Conservation (phyloP, 2,329 filamentous ascomycete species). For the Scolecobasidium constrictum region DNA sequence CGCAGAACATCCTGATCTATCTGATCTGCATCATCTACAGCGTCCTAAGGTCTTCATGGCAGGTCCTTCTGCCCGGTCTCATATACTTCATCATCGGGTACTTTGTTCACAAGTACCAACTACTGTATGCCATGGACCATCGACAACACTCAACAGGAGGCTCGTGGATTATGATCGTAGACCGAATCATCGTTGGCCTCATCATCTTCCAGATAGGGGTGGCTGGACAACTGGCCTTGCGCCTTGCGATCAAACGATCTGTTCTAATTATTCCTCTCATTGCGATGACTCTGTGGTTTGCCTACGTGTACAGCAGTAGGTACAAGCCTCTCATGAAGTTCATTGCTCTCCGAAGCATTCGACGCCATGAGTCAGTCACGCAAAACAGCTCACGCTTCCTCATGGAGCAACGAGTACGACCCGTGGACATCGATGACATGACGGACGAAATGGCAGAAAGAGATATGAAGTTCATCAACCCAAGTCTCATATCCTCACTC, state of each 20-base stretch:
- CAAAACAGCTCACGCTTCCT: slow-evolving; percentile 32
- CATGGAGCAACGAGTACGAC: slow-evolving; percentile 18
- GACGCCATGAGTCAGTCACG: slow-evolving; percentile 41
- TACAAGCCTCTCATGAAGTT: slow-evolving; percentile 87
- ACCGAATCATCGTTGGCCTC: slow-evolving; percentile 76
- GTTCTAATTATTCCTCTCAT: slow-evolving; percentile 66
- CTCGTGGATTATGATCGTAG: slow-evolving; percentile 95
- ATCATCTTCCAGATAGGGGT: slow-evolving; percentile 86
- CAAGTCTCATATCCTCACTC: slow-evolving; percentile 58
- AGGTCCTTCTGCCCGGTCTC: slow-evolving; percentile 71
- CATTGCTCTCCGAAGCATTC: slow-evolving; percentile 81
- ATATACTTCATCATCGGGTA: slow-evolving; percentile 76
- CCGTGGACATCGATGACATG: background rate
- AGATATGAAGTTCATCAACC: slow-evolving; percentile 63
- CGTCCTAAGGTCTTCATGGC: slow-evolving; percentile 67
- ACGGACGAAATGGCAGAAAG: slow-evolving; percentile 66
- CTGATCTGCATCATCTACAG: slow-evolving; percentile 95
- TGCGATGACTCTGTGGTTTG: slow-evolving; percentile 77
- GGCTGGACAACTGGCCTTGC: slow-evolving; percentile 71
- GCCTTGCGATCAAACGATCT: slow-evolving; percentile 62
- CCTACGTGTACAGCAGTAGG: slow-evolving; percentile 65
- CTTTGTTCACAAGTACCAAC: slow-evolving; percentile 93
- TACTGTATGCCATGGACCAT: slow-evolving; percentile 97
- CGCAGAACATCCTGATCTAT: slow-evolving; percentile 83
- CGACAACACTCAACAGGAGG: slow-evolving; percentile 86